Evolutionary conservation across 2,329 filamentous ascomycete species (phyloP), one percentile per base, ranked within the genome.

Genomic region (Hawksworthiomyces lignivorus): DNA sequence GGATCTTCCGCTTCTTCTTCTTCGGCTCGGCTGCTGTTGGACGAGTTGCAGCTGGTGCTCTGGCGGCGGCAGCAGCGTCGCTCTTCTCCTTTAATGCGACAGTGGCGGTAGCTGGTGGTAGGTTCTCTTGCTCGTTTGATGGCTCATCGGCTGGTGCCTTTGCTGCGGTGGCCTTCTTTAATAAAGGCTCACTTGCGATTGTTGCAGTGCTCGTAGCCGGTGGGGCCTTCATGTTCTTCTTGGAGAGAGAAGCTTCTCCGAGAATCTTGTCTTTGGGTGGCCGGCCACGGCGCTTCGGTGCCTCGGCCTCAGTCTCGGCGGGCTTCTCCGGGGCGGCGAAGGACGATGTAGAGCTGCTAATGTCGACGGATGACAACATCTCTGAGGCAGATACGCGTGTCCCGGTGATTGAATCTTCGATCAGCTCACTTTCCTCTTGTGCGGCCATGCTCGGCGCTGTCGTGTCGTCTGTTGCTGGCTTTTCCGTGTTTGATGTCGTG

Each of bases 1-100:
- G 68, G 5, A 87, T 63, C 61, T 87, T 89, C 48, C 83, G 77
- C 67, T 83, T 88, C 70, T 82, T 87, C 57, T 77, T 80, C 60
- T 70, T 75, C 7, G 60, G 64, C 49, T 71, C 65, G 22, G 50
- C 53, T 8, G 24, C 24, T 26, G 24, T 26, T 8, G 24, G 8
- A 8, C 8, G 8, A 26, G 24, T 26, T 49, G 64, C 62, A 9
- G 36, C 14, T 3, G 21, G 14, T 1, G 21, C 10, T 20, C 41
- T 45, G 12, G 34, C 7, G 4, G 19, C 32, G 17, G 52, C 48
- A 18, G 50, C 11, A 15, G 36, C 35, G 14, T 39, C 31, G 27
- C 30, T 34, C 47, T 48, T 39, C 44, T 52, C 49, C 20, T 43
- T 32, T 8, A 35, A 28, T 7, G 41, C 20, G n/a, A 44, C 18